Conservation (phyloP, 345 rosid genomes). For the Arabidopsis suecica region DNA sequence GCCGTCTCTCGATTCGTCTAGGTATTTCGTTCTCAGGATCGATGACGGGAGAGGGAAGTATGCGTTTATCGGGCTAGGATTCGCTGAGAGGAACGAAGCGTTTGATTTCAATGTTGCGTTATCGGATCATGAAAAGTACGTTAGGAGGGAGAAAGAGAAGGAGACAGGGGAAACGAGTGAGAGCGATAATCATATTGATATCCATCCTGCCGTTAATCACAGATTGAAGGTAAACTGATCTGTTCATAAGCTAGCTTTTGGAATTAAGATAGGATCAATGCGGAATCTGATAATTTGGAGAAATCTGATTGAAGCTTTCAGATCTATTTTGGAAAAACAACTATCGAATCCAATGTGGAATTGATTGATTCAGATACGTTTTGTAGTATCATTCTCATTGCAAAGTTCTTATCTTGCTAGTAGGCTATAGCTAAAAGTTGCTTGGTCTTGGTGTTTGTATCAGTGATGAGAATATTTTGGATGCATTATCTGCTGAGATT, state of each 20-base stretch:
- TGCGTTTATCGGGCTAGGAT: conserved; percentile 96
- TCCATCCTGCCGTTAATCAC: conserved; percentile 97
- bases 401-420: conserved; percentile 3
- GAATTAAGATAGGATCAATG: conserved; percentile 19
- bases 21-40: conserved; percentile 93
- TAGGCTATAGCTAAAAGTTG: neutral
- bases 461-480: neutral
- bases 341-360: neutral
- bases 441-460: neutral
- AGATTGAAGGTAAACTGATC: conserved; percentile 71
- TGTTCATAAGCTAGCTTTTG: conserved; percentile 2
- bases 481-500: no score
- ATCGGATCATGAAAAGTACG: conserved; percentile 96
- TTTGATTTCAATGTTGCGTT: conserved; percentile 98
- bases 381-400: conserved; percentile 12
- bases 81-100: conserved; percentile 92
- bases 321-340: conserved; percentile 10
- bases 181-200: conserved; percentile 76
- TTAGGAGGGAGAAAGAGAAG: conserved; percentile 80
- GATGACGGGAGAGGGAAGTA: conserved; percentile 95
- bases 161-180: conserved; percentile 68
- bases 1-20: conserved; percentile 95
- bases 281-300: neutral
- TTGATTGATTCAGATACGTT: conserved; percentile 17
- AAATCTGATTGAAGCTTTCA: neutral